A percentile compares a stretch with the other conserved stretches of the same genome.
Conservation (phyloP, 257 asterid species). For the Apocynum venetum region DNA sequence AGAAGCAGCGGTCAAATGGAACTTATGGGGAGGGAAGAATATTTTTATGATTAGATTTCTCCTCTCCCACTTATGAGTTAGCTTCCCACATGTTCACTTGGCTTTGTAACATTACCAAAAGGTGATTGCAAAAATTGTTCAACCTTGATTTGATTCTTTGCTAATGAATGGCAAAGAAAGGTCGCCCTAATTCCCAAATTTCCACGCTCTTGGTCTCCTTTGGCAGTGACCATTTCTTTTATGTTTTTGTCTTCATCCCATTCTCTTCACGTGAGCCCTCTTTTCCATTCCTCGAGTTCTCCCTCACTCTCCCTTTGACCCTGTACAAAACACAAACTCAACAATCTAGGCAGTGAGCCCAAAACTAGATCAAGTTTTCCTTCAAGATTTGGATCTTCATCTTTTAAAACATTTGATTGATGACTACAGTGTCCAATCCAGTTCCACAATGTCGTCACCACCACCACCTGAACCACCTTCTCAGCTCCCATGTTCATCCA, state of each 20-base stretch:
- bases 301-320: slow-evolving; percentile 7
- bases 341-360: slow-evolving; percentile 23
- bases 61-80: not conserved
- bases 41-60: too few relatives aligned
- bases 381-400: slow-evolving; percentile 23
- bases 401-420: not conserved
- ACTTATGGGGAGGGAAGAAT: too few relatives aligned
- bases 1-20: too few relatives aligned
- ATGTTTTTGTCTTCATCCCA: slow-evolving; percentile 43
- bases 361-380: slow-evolving; percentile 19
- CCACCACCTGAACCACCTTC: not conserved
- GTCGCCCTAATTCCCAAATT: slow-evolving; percentile 21
- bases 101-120: too few relatives aligned
- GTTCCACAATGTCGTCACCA: slow-evolving; percentile 18
- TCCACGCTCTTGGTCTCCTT: slow-evolving; percentile 24
- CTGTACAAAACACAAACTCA: slow-evolving; percentile 6
- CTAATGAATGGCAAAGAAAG: slow-evolving; percentile 11
- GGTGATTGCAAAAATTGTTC: too few relatives aligned
- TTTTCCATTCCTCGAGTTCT: slow-evolving; percentile 36
- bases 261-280: slow-evolving; percentile 53
- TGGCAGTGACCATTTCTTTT: slow-evolving; percentile 12
- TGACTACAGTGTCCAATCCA: slow-evolving; percentile 1
- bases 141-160: slow-evolving; percentile 6
- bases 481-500: slow-evolving; percentile 26
- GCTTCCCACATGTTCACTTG: not conserved